Base-by-base conservation (phyloP, 2,329 filamentous ascomycete species). In the Endothia cerciana region DNA sequence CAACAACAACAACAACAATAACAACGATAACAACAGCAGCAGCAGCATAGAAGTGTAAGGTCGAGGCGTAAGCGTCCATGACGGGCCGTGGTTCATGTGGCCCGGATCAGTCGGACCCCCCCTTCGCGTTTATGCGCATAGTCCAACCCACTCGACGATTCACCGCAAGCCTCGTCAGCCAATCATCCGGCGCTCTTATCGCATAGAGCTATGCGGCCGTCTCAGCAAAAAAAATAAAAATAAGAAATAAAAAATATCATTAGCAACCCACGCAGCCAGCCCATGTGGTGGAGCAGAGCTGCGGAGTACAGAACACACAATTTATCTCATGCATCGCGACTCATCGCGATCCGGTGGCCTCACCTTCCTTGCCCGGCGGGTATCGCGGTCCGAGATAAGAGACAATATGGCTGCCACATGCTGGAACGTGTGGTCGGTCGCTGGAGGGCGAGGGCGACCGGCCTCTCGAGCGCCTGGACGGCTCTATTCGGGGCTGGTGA, bases 101-200 rank as follows among this genome's bases (percentile, higher is more conserved):
- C 53, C 53, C 19, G 15, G 53, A 38, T 36, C 22, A 15, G 6
- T 36, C 28, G 17, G n/a, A n/a, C n/a, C n/a, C n/a, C 17, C 25
- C 41, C 19, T 41, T 60, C 41, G n/a, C 25, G 22, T 60, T 60
- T 19, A 60, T 60, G 58, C 58, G 58, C 41, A 60, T 60, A 25
- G 58, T n/a, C 41, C 15, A 33, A 36, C 41, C 56, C 7, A 17
- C n/a, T 8, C 33, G 25, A 5, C 56, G 28, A 19, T 38, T 59
- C 56, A 41, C 22, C 47, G 47, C 47, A 51, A 28, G 28, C 11
- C 13, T 51, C 25, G 15, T 7, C 25, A 49, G 45, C 45, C 45
- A 49, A 49, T 49, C 45, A 49, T 49, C 22, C 11, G 4, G 8
- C 22, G 10, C 13, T 15, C 11, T 8, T n/a, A 28, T 49, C 22